Evolutionary conservation across 345 rosid genomes (phyloP).

Genomic region (Syzygium aqueum): DNA sequence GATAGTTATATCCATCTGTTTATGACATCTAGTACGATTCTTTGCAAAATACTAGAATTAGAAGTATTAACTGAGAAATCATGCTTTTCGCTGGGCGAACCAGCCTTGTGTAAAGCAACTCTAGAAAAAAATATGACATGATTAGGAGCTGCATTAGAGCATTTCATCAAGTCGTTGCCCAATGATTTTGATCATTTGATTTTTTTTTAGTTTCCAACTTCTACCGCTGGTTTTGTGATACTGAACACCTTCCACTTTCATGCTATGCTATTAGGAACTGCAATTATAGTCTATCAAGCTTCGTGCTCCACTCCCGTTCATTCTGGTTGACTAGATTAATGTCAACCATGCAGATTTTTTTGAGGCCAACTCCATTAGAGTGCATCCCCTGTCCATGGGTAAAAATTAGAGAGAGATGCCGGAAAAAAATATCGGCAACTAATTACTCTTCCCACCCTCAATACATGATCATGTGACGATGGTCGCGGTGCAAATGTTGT

Average conservation of each 20-base stretch:
- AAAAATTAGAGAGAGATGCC: neutral
- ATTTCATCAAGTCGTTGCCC: neutral
- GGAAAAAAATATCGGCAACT: neutral
- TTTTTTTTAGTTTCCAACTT: neutral
- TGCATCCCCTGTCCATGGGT: neutral
- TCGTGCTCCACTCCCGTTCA: neutral
- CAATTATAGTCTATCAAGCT: neutral
- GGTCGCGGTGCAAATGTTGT: neutral
- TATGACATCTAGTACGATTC: neutral
- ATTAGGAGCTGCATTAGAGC: neutral
- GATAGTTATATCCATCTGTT: neutral
- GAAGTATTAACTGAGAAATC: neutral
- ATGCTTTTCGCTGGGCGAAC: neutral
- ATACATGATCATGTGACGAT: neutral
- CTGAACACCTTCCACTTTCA: neutral
- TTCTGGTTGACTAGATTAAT: neutral
- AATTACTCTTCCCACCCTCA: neutral
- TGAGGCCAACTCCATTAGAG: neutral
- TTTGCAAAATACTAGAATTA: neutral
- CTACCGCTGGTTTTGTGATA: neutral
- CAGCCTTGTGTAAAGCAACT: neutral
- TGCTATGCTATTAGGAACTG: neutral
- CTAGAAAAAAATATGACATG: neutral
- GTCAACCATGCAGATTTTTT: neutral
- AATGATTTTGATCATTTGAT: neutral